A percentile compares a stretch with the other conserved stretches of the same genome.
Conservation (phyloP, 306 rosid genomes). For the Quercus dentata region DNA sequence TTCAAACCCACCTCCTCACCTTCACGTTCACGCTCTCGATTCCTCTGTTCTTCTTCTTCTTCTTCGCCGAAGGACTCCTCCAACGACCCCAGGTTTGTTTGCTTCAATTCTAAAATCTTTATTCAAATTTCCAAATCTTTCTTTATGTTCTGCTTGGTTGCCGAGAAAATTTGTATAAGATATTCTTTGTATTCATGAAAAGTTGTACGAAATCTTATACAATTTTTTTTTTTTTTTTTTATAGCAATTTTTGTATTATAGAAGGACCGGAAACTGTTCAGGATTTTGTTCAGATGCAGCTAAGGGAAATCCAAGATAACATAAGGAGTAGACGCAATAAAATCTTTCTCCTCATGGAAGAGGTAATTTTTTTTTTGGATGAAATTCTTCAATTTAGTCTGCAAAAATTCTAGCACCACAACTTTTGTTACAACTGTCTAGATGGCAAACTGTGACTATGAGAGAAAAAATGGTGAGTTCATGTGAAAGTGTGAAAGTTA, state of each 20-base stretch:
- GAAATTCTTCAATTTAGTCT: too few relatives aligned
- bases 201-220: not conserved
- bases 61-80: slow-evolving; percentile 59
- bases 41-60: slow-evolving; percentile 35
- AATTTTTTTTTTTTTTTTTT: not conserved
- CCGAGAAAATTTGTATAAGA: not conserved
- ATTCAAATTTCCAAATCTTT: not conserved
- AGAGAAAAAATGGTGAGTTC: too few relatives aligned
- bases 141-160: not conserved
- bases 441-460: too few relatives aligned
- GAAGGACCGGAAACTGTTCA: slow-evolving; percentile 97
- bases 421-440: too few relatives aligned
- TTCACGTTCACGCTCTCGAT: slow-evolving; percentile 25
- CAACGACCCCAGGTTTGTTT: slow-evolving; percentile 53
- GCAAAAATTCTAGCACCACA: too few relatives aligned
- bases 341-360: slow-evolving; percentile 95
- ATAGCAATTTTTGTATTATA: slow-evolving; percentile 83
- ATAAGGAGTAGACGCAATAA: slow-evolving; percentile 84
- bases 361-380: slow-evolving; percentile 35
- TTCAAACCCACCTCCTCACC: slow-evolving; percentile 27
- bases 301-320: slow-evolving; percentile 83
- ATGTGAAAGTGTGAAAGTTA: too few relatives aligned
- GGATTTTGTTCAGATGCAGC: slow-evolving; percentile 91
- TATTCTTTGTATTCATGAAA: not conserved
- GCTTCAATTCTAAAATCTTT: not conserved